Evolutionary conservation across 192 early-diverging fungal genomes (phyloP), one percentile per base, ranked within the genome.

Genomic region (Backusella parvicylindrica): DNA sequence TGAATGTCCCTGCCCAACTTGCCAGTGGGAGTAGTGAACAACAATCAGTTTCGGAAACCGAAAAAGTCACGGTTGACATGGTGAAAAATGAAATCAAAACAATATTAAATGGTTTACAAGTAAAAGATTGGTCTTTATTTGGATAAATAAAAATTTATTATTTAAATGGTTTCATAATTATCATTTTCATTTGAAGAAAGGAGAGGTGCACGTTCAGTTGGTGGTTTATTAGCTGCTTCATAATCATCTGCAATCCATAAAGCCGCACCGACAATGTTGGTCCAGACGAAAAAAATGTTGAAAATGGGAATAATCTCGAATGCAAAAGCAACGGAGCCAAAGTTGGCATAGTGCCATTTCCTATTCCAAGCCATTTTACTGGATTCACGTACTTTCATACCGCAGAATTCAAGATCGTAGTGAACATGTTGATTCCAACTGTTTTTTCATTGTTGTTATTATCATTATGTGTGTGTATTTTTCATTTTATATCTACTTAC

Each of bases 1-100:
- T 89, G 60, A 96, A 97, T 76, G 85, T 87, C 0, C 94, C 94
- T 1, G 66, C 89, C 1, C 74, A 79, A 5, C 79, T 95, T 38
- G 87, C 89, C 23, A 53, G 70, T 2, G 23, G 37, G 0, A 91
- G 90, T 13, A 86, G 86, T 68, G 78, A 72, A 38, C 50, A 83
- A 47, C 73, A 76, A n/a, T 79, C 83, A 2, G 28, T 68, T 1
- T 6, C 26, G n/a, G 38, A 65, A 31, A 50, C 35, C 18, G 67
- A 75, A 31, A 73, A 73, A 28, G 78, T 82, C 1, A 35, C 71
- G 21, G 43, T 84, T 15, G 75, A 83, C 2, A 79, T 73, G 43
- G 87, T 81, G 0, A 71, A 84, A 28, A 73, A 78, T 12, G 86
- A 85, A 49, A 88, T 92, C 56, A 66, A 72, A 23, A 41, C 49